phyloP scores from a whole-genome alignment of 2,329 filamentous ascomycete genomes.

The Fusarium decemcellulare region DNA sequence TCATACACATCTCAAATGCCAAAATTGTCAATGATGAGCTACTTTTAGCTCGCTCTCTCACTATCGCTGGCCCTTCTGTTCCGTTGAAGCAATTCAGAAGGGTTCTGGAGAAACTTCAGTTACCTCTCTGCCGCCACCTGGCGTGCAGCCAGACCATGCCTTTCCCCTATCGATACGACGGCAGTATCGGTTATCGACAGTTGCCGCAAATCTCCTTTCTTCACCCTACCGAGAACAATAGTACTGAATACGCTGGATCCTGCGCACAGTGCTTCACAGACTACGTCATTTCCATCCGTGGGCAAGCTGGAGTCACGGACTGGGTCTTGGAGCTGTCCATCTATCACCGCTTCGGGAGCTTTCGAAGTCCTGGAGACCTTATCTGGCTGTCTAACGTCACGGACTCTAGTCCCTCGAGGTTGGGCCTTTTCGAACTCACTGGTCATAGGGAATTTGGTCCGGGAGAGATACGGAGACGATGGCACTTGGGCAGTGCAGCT shows the following conservation, averaged over 20 bases:
- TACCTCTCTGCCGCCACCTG: conserved; percentile 2
- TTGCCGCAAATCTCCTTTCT: background rate
- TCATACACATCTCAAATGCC: background rate
- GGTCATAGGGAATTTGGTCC: too few species aligned
- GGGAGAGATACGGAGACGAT: too few species aligned
- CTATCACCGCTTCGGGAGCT: background rate
- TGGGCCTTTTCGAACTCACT: too few species aligned
- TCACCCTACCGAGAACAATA: background rate
- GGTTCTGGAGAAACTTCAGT: background rate
- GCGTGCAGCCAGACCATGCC: too few species aligned
- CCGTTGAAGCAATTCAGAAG: rapidly evolving
- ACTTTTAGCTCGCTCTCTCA: background rate
- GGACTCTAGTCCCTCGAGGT: too few species aligned
- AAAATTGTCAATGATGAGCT: background rate
- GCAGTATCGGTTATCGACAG: background rate
- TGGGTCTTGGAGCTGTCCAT: background rate
- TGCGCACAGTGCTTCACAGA: background rate
- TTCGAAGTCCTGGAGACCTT: background rate
- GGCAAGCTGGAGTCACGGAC: background rate
- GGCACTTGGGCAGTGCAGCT: too few species aligned
- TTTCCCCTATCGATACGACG: too few species aligned
- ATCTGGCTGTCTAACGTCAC: background rate
- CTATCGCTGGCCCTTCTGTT: background rate
- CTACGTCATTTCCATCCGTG: background rate
- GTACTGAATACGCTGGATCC: background rate